Percentiles rank a stretch among this genome's conserved stretches.
Evolutionary conservation across 2,329 filamentous ascomycete genomes (phyloP).

Genomic region (Xylaria sp.): DNA sequence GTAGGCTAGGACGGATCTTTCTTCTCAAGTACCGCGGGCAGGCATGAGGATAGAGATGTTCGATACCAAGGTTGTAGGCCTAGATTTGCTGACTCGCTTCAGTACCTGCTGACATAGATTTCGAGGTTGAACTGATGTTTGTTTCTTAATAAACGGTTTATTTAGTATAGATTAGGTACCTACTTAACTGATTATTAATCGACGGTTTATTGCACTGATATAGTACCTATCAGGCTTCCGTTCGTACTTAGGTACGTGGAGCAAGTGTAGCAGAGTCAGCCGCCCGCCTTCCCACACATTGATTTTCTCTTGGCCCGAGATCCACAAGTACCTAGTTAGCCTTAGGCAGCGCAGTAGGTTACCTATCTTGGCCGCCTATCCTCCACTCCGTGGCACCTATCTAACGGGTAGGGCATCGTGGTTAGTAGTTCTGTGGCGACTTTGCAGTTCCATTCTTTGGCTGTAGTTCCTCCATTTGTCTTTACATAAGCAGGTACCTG

Average conservation of each 20-base stretch:
- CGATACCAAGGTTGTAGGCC: not conserved
- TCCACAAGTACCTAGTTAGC: not conserved
- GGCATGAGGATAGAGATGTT: not conserved
- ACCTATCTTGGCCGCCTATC: not conserved
- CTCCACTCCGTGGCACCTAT: not conserved
- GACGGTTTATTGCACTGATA: too few species aligned
- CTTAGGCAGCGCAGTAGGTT: not conserved
- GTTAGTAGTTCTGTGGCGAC: constrained; percentile 17
- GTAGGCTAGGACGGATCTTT: not conserved
- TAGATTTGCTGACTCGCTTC: constrained; percentile 2
- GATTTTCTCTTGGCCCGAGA: not conserved
- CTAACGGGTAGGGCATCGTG: constrained; percentile 8
- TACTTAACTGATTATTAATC: too few species aligned
- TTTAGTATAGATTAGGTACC: too few species aligned
- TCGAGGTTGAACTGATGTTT: too few species aligned
- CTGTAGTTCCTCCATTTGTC: not conserved
- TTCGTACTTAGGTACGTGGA: not conserved
- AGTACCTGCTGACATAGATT: not conserved
- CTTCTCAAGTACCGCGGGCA: not conserved
- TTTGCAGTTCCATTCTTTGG: constrained; percentile 6
- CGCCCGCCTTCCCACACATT: not conserved
- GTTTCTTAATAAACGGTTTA: too few species aligned
- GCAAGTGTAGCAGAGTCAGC: not conserved
- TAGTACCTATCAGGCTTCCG: too few species aligned
- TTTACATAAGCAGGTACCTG: not conserved